Evolutionary conservation across 768 basidiomycete species (phyloP), one percentile per base, ranked within the genome.

Genomic region (Cubamyces lactineus): DNA sequence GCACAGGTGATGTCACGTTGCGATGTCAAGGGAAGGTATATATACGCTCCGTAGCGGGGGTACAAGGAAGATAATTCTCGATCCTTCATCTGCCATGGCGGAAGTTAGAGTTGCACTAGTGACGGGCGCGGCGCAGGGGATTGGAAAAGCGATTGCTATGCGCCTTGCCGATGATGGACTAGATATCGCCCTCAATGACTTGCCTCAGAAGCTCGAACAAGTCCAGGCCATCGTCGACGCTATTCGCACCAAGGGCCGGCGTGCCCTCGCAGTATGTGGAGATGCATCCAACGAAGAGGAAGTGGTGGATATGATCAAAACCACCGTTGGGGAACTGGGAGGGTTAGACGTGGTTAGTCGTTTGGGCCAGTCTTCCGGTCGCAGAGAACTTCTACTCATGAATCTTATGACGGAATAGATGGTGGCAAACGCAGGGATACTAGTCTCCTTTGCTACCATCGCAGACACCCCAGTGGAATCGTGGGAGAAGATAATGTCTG

Each of bases 281-380:
- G 82, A 85, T 60, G 79, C 84, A 1, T 69, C 73, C 8, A 45
- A 67, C 2, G 83, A 84, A 55, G 65, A 58, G 0, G 74, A 80
- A 3, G 81, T 84, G 1, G 69, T 77, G 48, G 61, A 16, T 4
- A 74, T 85, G 75, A 67, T 85, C 2, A 68, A 70, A 0, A 49
- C 49, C 2, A 65, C 68, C 3, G 65, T 69, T 0, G 49, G 69
- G 2, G 62, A 64, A 2, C 70, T 84, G 9, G 82, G 82, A 1
- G 66, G 76, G 1, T 59, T 85, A 9, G 80, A 84, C 62, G 79
- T 82, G 21, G 84, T 84, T 1, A 34, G 55, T 56, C 81, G 64
- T 28, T 17, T n/a, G 24, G 3, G 13, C 15, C 15, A 11, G 5
- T 11, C 6, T 23, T 49, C 48, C 26, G 2, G 9, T 15, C 3